A percentile compares a stretch with the other conserved stretches of the same genome.
phyloP scores from a whole-genome alignment of 2,329 filamentous ascomycete species.

The Rhinocladiella similis region DNA sequence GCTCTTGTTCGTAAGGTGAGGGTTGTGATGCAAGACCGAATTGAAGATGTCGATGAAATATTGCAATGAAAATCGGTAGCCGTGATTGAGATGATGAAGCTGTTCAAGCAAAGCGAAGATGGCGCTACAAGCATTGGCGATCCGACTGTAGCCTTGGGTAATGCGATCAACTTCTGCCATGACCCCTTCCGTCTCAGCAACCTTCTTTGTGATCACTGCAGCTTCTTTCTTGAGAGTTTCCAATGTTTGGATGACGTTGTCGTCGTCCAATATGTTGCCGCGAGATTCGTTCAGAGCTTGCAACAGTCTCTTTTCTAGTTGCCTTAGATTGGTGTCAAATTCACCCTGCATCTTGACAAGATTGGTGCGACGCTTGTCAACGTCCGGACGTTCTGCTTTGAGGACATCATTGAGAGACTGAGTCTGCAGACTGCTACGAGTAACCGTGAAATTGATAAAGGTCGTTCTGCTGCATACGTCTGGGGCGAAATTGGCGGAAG shows the following conservation, averaged over 20 bases:
- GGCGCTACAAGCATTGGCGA: conserved; percentile 92
- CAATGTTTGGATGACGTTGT: conserved; percentile 95
- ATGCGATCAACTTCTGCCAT: conserved; percentile 98
- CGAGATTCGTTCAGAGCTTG: conserved; percentile 96
- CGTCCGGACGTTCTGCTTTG: conserved; percentile 94
- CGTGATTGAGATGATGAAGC: conserved; percentile 96
- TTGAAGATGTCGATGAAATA: conserved; percentile 99
- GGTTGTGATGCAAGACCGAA: conserved; percentile 79
- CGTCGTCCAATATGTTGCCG: conserved; percentile 96
- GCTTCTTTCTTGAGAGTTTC: conserved; percentile 98
- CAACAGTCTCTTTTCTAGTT: conserved; percentile 89
- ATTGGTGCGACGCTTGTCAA: conserved; percentile 93
- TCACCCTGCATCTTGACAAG: conserved; percentile 98
- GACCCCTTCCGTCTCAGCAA: conserved; percentile 92
- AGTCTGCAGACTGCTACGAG: conserved; percentile 96
- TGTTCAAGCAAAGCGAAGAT: conserved; percentile 97
- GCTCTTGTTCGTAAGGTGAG: conserved; percentile 66
- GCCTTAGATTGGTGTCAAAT: conserved; percentile 96
- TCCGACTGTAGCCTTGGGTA: conserved; percentile 88
- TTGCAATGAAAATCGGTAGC: conserved; percentile 98
- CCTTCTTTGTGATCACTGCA: conserved; percentile 93
- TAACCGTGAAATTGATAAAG: conserved; percentile 99
- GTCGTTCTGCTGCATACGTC: conserved; percentile 98
- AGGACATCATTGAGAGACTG: conserved; percentile 97
- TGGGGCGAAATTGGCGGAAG: conserved; percentile 90